Conservation (phyloP, 495 filamentous ascomycete genomes). For the Hypoxylon trugodes region DNA sequence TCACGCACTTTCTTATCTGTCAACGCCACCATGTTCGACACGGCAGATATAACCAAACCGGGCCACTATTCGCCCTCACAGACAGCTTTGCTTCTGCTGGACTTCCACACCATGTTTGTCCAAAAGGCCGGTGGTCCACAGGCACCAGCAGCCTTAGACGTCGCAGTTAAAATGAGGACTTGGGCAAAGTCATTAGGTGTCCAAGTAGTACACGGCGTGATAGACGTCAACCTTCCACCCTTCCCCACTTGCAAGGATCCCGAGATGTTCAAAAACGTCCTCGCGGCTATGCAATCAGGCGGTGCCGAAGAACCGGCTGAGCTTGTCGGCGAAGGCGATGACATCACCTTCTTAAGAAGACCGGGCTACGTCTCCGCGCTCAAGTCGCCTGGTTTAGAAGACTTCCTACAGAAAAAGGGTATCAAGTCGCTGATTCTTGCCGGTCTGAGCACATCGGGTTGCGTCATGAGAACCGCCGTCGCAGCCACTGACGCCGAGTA, state of each 20-base stretch:
- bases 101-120: constrained; percentile 45
- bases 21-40: not conserved
- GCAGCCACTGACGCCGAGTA: constrained; percentile 33
- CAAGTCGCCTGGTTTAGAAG: constrained; percentile 41
- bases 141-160: constrained; percentile 26
- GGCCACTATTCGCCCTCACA: constrained; percentile 39
- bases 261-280: constrained; percentile 7
- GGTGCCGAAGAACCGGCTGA: constrained; percentile 36
- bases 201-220: constrained; percentile 44
- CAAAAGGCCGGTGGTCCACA: constrained; percentile 1
- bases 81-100: constrained; percentile 47
- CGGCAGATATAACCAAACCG: not conserved
- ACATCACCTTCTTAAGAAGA: constrained; percentile 39
- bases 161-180: constrained; percentile 23
- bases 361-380: constrained; percentile 44
- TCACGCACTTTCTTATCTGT: not conserved
- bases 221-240: constrained; percentile 34
- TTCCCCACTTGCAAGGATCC: constrained; percentile 40
- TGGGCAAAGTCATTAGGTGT: constrained; percentile 33
- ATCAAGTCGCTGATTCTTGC: constrained; percentile 42
- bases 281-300: constrained; percentile 13
- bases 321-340: constrained; percentile 19
- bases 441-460: constrained; percentile 44
- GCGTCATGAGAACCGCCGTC: constrained; percentile 43
- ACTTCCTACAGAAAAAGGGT: constrained; percentile 37